Percentiles rank a stretch among this genome's conserved stretches.
Evolutionary conservation across 345 rosid species (phyloP).

Genomic region (Barbarea vulgaris): DNA sequence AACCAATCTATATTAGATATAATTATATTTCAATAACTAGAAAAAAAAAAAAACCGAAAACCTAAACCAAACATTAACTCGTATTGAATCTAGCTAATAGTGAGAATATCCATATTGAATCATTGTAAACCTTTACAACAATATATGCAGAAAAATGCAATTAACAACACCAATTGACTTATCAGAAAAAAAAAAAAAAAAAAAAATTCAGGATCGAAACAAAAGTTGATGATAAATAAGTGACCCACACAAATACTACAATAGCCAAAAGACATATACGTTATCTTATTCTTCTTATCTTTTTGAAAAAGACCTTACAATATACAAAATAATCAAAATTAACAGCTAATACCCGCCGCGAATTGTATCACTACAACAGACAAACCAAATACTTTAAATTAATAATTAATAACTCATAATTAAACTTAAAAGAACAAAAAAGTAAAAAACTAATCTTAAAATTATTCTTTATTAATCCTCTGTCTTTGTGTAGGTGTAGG

Average conservation of each 20-base stretch:
- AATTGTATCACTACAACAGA: constrained; percentile 17
- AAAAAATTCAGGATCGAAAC: background rate
- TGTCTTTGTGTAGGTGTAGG: constrained; percentile 21
- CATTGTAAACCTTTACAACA: background rate
- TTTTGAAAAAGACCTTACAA: constrained; percentile 29
- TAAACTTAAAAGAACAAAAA: background rate
- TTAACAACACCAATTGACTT: background rate
- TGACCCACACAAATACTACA: constrained; percentile 22
- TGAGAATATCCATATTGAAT: background rate
- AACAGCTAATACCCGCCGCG: constrained; percentile 41
- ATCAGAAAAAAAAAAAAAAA: background rate
- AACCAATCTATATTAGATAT: no score
- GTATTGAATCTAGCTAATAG: background rate
- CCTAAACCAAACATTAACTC: background rate
- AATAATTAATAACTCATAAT: background rate
- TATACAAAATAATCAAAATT: constrained; percentile 3
- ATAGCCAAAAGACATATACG: constrained; percentile 22
- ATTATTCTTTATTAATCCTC: constrained; percentile 5
- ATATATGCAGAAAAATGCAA: background rate
- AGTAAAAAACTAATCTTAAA: background rate
- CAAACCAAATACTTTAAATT: background rate
- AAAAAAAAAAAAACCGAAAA: no score
- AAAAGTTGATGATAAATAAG: constrained; percentile 15
- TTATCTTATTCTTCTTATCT: constrained; percentile 32
- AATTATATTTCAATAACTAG: background rate